phyloP scores from a whole-genome alignment of 352 stramenopile genomes.

The Phytophthora cryptogea region DNA sequence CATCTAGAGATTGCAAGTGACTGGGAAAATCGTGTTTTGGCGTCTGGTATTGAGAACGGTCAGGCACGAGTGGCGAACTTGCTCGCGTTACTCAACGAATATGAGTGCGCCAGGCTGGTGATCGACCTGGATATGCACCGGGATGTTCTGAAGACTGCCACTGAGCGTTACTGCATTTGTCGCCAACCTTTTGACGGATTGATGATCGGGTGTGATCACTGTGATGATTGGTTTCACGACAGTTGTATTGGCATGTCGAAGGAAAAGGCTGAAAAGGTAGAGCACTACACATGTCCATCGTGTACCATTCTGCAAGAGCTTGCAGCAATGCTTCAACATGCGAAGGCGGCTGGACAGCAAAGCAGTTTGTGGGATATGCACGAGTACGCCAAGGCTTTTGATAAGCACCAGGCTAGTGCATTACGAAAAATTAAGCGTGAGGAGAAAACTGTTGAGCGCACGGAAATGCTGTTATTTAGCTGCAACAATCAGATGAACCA shows the following conservation, averaged over 20 bases:
- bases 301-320: conserved; percentile 93
- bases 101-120: conserved; percentile 71
- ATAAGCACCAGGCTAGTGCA: conserved; percentile 78
- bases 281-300: conserved; percentile 95
- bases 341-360: conserved; percentile 54
- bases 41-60: conserved; percentile 77
- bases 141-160: conserved; percentile 91
- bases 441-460: conserved; percentile 83
- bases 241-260: conserved; percentile 91
- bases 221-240: conserved; percentile 91
- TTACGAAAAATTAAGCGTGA: conserved; percentile 84
- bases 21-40: conserved; percentile 80
- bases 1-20: conserved; percentile 77
- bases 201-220: conserved; percentile 90
- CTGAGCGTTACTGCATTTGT: conserved; percentile 91
- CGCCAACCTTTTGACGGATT: conserved; percentile 89
- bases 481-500: conserved; percentile 86
- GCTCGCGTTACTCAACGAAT: conserved; percentile 77
- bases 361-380: conserved; percentile 81
- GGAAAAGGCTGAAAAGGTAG: conserved; percentile 94
- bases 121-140: conserved; percentile 90
- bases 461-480: conserved; percentile 75
- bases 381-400: conserved; percentile 83
- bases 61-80: conserved; percentile 78
- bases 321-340: conserved; percentile 52